Evolutionary conservation across 2,329 filamentous ascomycete species (phyloP).

Genomic region (Botrytis pseudocinerea): DNA sequence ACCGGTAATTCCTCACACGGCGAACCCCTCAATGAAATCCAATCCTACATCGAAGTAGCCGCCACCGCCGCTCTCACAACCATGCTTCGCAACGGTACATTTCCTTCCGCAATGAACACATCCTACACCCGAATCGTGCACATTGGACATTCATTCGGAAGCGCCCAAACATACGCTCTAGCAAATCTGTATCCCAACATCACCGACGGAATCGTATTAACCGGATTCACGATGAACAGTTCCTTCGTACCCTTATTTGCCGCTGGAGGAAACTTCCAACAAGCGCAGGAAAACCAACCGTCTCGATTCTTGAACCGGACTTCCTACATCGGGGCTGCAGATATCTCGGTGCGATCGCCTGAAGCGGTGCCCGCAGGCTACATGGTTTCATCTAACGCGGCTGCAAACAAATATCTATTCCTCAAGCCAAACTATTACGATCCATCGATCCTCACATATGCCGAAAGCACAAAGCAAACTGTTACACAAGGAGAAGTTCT

Average conservation of each 20-base stretch:
- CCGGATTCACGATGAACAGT: background rate
- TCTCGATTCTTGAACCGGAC: background rate
- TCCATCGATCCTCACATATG: background rate
- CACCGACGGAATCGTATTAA: background rate
- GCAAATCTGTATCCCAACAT: background rate
- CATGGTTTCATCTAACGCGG: background rate
- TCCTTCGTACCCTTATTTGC: background rate
- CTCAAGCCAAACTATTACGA: background rate
- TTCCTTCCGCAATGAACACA: background rate
- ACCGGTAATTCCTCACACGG: constrained; percentile 23
- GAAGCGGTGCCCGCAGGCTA: background rate
- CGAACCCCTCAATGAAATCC: constrained; percentile 27
- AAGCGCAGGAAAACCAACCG: background rate
- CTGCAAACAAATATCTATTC: background rate
- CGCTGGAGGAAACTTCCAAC: background rate
- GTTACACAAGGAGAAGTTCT: background rate
- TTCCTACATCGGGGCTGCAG: no score
- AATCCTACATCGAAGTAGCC: constrained; percentile 23
- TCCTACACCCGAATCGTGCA: background rate
- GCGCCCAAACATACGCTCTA: background rate
- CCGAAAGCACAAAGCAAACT: background rate
- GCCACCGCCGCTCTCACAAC: constrained; percentile 21
- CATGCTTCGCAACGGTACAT: constrained; percentile 13
- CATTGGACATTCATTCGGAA: background rate
- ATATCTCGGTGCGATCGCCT: background rate